These are phyloP conservation scores for Dioszegia aurantiaca DNA, from an alignment of 768 basidiomycete genomes.

Conservation along the genomic window DNA sequence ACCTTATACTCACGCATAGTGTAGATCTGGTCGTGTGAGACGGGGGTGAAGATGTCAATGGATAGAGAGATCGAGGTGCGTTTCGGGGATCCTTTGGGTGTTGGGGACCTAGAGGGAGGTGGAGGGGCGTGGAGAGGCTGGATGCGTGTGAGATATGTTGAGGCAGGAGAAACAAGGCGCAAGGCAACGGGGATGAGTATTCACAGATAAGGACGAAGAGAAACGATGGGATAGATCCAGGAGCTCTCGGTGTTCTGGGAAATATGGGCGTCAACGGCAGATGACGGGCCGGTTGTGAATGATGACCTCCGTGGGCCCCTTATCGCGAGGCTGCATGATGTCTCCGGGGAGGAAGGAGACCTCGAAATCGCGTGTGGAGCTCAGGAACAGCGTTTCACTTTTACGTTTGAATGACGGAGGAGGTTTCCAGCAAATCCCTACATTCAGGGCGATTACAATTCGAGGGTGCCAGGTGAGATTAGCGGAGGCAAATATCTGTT, in stretches of 20 bases:
- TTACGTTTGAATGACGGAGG: background rate
- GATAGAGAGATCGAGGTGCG: constrained; percentile 1
- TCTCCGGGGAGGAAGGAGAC: too few relatives aligned
- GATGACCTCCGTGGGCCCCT: too few relatives aligned
- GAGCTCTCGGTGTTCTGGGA: too few relatives aligned
- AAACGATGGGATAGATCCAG: too few relatives aligned
- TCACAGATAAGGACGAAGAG: too few relatives aligned
- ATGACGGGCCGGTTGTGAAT: too few relatives aligned
- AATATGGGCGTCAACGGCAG: too few relatives aligned
- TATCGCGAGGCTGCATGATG: too few relatives aligned
- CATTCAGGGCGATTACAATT: background rate
- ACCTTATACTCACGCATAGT: constrained; percentile 8
- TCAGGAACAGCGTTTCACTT: background rate
- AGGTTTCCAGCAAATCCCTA: too few relatives aligned
- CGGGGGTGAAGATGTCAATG: background rate
- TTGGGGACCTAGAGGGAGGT: background rate
- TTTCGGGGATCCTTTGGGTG: constrained; percentile 10
- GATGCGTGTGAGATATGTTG: background rate
- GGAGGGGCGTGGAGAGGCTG: background rate
- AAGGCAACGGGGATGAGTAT: too few relatives aligned
- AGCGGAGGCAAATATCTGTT: background rate
- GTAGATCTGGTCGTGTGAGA: background rate
- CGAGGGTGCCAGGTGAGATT: constrained; percentile 1
- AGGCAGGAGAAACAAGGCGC: too few relatives aligned
- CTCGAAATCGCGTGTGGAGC: too few relatives aligned